phyloP scores from a whole-genome alignment of 805 yeast genomes.

The Kodamaea leandrae region DNA sequence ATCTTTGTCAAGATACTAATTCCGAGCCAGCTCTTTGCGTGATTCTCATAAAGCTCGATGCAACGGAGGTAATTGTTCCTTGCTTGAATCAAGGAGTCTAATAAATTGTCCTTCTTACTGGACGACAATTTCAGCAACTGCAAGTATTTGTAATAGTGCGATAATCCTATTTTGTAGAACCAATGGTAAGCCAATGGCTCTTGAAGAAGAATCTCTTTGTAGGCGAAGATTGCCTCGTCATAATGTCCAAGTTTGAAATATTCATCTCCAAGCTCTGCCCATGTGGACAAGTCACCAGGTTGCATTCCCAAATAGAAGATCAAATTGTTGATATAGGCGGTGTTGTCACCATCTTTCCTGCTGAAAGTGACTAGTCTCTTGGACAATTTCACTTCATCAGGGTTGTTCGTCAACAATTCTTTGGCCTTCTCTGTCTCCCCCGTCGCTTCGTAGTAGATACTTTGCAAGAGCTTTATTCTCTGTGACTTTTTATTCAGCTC shows the following conservation, averaged over 20 bases:
- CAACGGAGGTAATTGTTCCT: conserved; percentile 60
- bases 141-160: conserved; percentile 31
- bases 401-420: conserved; percentile 24
- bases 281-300: conserved; percentile 74
- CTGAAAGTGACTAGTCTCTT: conserved; percentile 37
- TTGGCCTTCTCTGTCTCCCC: conserved; percentile 34
- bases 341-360: conserved; percentile 23
- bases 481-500: conserved; percentile 46
- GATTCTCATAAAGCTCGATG: conserved; percentile 72
- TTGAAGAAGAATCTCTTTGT: conserved; percentile 66
- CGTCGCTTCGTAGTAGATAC: conserved; percentile 56
- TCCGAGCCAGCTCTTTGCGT: conserved; percentile 74
- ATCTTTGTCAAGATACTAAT: conserved; percentile 40
- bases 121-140: conserved; percentile 18
- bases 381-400: conserved; percentile 37
- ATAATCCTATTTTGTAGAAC: conserved; percentile 57
- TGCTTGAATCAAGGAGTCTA: conserved; percentile 25
- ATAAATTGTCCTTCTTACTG: conserved; percentile 31
- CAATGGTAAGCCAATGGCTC: conserved; percentile 70
- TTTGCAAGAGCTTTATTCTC: conserved; percentile 52
- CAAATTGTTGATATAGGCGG: conserved; percentile 55
- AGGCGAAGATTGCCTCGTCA: conserved; percentile 63
- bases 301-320: conserved; percentile 53
- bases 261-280: conserved; percentile 74
- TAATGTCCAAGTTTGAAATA: conserved; percentile 61